Base-by-base conservation (phyloP, 2,329 filamentous ascomycete species). In the Harringtonia aguacate region DNA sequence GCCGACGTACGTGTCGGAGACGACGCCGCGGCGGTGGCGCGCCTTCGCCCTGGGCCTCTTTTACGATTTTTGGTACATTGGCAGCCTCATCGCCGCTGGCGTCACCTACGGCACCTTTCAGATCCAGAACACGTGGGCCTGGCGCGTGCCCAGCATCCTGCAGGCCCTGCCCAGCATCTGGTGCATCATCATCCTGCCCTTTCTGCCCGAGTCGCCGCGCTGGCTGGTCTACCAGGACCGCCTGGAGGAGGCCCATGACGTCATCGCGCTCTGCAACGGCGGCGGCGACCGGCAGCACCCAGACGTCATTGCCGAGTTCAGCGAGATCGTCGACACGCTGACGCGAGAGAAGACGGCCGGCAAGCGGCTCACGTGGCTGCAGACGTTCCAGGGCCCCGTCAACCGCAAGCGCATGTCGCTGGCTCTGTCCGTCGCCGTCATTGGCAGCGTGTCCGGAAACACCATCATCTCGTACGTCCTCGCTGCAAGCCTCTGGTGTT, bases 31-130 rank as follows among this genome's bases (percentile, higher is more conserved):
- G 29, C 35, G 28, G 46, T 89, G 90, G 55, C 75, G 85, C 59
- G 85, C 85, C 10, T 69, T 79, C 50, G 73, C 90, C 28, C 89
- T 84, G 1, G 74, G 77, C 27, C 67, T 90, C 4, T 84, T 89
- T 59, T 85, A 90, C 54, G 88, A 89, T 56, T 89, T 89, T 84
- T 59, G 89, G 40, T 85, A 84, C 2, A 74, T 90, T 24, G 85
- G 86, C 46, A 68, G 83, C 14, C 71, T 90, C 3, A 64, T 79
- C 15, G 85, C 86, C 0, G 72, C 77, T 0, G 88, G 84, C 84
- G 77, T 84, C 38, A 79, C 77, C 0, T 90, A 80, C 48, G 85
- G 79, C 36, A 65, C 64, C 14, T 66, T 56, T 39, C 38, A 37
- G 27, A 31, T 56, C 47, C 33, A 51, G 49, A 27, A 10, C 22